Base-by-base conservation (phyloP, 768 basidiomycete genomes). In the Mycena floridula region DNA sequence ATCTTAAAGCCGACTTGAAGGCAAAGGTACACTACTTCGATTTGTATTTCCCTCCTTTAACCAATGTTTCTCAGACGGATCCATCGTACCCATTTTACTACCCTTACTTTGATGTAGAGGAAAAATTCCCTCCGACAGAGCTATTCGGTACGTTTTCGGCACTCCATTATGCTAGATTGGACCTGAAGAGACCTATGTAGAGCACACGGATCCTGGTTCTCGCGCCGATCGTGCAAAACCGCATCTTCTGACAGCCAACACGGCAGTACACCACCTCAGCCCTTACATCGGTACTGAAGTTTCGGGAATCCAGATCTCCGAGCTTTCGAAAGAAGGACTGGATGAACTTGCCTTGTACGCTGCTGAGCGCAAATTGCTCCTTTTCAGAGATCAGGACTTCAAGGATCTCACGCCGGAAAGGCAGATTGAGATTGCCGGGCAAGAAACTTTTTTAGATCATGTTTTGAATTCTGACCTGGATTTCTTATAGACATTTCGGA, bases 351-450 rank as follows among this genome's bases (percentile, higher is more conserved):
- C 74, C 4, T 63, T 78, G 5, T 68, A 63, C 46, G 63, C 73
- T 30, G 78, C 74, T 1, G 71, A 79, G 58, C 56, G 76, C 36
- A 78, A 76, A 56, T 65, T 79, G 25, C 55, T 81, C 8, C 40
- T 78, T 5, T 77, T 79, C 67, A 70, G 78, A 16, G 70, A 80
- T 58, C 79, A 81, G 50, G 73, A 81, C 57, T 79, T 81, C 62
- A 79, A 77, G 60, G 76, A 78, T 48, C 48, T 79, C n/a, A 60
- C 62, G 1, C 65, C 73, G 7, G 75, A 79, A 32, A 58, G 65
- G 44, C 77, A 78, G 49, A 72, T 78, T 47, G 76, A 72, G 53
- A 68, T 77, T 26, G 71, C 73, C 7, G 65, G 59, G 72, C 69
- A 24, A 13, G 53, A n/a, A n/a, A n/a, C n/a, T n/a, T 48, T 3